phyloP scores from a whole-genome alignment of 2,329 filamentous ascomycete species.

The Elsinoe ampelina region DNA sequence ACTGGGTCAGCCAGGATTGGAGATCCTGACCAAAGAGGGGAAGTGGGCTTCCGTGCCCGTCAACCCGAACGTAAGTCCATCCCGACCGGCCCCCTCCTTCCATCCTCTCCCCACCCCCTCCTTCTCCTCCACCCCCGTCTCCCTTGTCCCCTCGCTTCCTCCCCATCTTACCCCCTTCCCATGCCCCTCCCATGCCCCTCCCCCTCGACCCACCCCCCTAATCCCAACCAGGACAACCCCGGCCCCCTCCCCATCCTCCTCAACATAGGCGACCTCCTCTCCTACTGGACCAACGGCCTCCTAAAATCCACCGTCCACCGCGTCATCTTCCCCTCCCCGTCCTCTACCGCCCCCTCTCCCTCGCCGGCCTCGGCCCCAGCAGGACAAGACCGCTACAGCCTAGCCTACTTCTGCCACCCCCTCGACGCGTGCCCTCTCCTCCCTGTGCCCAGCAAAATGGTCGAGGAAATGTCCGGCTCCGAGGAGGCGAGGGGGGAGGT shows the following conservation, averaged over 20 bases:
- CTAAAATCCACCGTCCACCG: conserved; percentile 82
- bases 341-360: not conserved
- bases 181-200: not conserved
- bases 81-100: not conserved
- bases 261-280: conserved; percentile 62
- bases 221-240: not conserved
- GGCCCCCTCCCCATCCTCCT: conserved; percentile 51
- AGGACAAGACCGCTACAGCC: conserved; percentile 44
- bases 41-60: conserved; percentile 37
- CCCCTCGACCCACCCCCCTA: not conserved
- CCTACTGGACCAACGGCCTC: conserved; percentile 84
- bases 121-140: not conserved
- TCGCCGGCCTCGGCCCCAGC: conserved; percentile 14
- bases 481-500: conserved; percentile 24
- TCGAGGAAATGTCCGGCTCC: conserved; percentile 33
- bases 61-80: conserved; percentile 24
- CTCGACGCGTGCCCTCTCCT: conserved; percentile 46
- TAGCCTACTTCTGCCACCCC: conserved; percentile 57
- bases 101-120: no score
- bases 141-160: not conserved
- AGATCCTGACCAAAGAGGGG: conserved; percentile 56
- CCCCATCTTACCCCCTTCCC: not conserved
- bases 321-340: conserved; percentile 55
- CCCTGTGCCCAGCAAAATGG: conserved; percentile 45
- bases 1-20: conserved; percentile 73